phyloP scores from a whole-genome alignment of 495 filamentous ascomycete species.

The Talaromyces adpressus region DNA sequence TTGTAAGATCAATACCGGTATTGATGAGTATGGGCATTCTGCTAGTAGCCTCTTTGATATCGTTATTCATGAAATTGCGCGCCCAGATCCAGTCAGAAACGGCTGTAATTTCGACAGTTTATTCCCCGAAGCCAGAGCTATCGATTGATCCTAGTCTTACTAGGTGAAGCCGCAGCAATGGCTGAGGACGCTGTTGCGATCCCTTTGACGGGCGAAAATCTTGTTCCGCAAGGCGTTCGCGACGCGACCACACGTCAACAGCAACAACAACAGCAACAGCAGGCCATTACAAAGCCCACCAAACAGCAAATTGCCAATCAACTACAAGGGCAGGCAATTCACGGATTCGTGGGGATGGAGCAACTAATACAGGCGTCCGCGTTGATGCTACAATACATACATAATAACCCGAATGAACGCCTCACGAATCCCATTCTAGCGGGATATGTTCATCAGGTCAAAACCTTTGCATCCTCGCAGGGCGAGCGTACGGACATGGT shows the following conservation, averaged over 20 bases:
- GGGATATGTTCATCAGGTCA: neutral
- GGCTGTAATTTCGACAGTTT: neutral
- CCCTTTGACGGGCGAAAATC: neutral
- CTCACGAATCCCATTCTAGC: neutral
- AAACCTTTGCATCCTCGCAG: neutral
- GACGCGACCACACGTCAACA: neutral
- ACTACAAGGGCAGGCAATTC: too few relatives aligned
- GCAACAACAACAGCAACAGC: neutral
- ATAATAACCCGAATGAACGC: neutral
- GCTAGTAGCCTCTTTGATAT: too few relatives aligned
- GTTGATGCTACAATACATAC: neutral
- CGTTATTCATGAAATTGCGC: too few relatives aligned
- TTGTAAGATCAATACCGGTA: too few relatives aligned
- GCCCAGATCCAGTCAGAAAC: conserved; percentile 1
- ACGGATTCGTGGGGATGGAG: neutral
- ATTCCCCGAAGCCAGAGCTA: neutral
- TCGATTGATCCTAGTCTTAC: conserved; percentile 1
- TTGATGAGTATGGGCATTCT: too few relatives aligned
- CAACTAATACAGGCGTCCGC: neutral
- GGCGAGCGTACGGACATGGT: neutral
- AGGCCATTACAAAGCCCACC: neutral
- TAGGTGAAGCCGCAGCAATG: neutral
- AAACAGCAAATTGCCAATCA: too few relatives aligned
- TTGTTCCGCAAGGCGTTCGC: neutral
- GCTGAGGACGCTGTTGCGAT: neutral